Base-by-base conservation (phyloP, 768 basidiomycete species). In the Mycena haematopus region DNA sequence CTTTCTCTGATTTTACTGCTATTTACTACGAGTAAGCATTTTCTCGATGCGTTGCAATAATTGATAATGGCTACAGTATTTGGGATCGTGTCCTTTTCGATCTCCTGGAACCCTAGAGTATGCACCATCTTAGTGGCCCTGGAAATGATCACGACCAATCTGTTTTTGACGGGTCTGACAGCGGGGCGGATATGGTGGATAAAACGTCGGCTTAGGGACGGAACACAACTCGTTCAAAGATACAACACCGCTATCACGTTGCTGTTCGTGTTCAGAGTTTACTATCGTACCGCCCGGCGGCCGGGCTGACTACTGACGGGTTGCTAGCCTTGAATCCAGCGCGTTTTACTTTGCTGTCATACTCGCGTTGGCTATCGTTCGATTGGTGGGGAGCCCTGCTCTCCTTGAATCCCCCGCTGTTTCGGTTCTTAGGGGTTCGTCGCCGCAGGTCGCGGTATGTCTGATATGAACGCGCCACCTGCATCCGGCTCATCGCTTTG, bases 141-240 rank as follows among this genome's bases (percentile, higher is more conserved):
- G 3, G 49, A 51, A 7, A 15, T 21, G 24, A n/a, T 52, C 24
- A 9, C 25, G 1, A 38, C 33, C 0, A 60, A 60, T 13, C 19
- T 54, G 4, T 40, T 60, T 17, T 38, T 60, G 33, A 49, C 52
- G 1, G 52, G 46, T 3, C 40, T 61, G 0, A 55, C 46, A 21
- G 38, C 53, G 1, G 60, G 52, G 21, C 46, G 47, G 0, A 61
- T 55, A 31, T 61, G 60, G 60, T 50, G 60, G 53, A 54, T 46
- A 4, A 47, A 52, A 35, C 52, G 47, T 27, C 25, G 4, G 8
- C 19, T 9, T n/a, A 21, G 19, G 6, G 53, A 53, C 29, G 14
- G 31, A n/a, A 21, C 46, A 11, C 53, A 27, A 24, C 36, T 38
- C 13, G n/a, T 49, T 9, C 27, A 42, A 9, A 36, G 59, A 31